Base-by-base conservation (phyloP, 2,329 filamentous ascomycete genomes). In the Fusarium cyanostomum region DNA sequence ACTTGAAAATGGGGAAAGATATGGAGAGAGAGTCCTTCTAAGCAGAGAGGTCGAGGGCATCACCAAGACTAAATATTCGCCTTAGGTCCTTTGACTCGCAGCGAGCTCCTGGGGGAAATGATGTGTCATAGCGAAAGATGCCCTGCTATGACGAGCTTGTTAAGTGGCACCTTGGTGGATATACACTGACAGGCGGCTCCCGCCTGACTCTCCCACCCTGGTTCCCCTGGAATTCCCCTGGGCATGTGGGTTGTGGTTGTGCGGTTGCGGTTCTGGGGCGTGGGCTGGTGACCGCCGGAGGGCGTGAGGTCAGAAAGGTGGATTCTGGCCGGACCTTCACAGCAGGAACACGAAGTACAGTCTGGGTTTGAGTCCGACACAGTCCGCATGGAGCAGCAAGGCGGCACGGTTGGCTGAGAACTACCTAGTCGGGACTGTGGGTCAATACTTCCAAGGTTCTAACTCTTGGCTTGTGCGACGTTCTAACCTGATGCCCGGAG, bases 101-200 rank as follows among this genome's bases (percentile, higher is more conserved):
- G 46, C 57, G 55, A 58, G 67, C 59, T 55, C 60, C 52, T 55
- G 44, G 59, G 52, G 58, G 57, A 68, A 67, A 67, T 62, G 59
- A 71, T 71, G 68, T 71, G 68, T 71, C 68, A 71, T 71, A 70
- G 68, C 65, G 38, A 64, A 52, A 58, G 51, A 21, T 59, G 67
- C 59, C 67, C 55, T 71, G 65, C 54, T 53, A 70, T 71, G 68
- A 64, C 59, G 66, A 71, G 67, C 67, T 71, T 70, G 68, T 70
- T 61, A 59, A 61, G 68, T 71, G 68, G 68, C 66, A 54, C 68
- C 58, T 59, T 52, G 30, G 61, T 67, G 64, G 63, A 52, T 48
- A 66, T 56, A 34, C 53, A 68, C 46, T 59, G 52, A 56, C 52
- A 67, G 65, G 56, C 59, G 59, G 51, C 56, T 69, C 54, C 64